phyloP scores from a whole-genome alignment of 495 filamentous ascomycete genomes.

The Podospora conica region DNA sequence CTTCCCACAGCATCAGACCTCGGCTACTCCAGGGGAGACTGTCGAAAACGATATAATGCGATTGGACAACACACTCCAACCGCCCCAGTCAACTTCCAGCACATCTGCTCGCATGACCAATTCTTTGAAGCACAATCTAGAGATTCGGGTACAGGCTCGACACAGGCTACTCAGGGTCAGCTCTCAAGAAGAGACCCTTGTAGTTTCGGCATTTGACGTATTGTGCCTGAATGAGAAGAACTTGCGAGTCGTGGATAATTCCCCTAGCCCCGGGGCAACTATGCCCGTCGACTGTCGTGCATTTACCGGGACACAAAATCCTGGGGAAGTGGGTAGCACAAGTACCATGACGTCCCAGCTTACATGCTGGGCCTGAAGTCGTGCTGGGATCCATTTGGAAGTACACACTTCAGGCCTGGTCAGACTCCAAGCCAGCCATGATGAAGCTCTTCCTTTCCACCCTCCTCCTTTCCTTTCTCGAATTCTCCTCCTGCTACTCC shows the following conservation, averaged over 20 bases:
- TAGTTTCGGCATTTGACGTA: neutral
- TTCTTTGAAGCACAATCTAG: neutral
- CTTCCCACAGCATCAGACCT: too few relatives aligned
- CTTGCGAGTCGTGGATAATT: neutral
- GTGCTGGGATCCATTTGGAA: too few relatives aligned
- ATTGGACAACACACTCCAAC: too few relatives aligned
- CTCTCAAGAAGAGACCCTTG: too few relatives aligned
- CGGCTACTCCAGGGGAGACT: too few relatives aligned
- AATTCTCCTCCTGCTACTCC: slow-evolving; percentile 1
- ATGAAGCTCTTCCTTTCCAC: neutral
- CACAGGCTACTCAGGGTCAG: too few relatives aligned
- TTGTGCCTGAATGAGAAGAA: neutral
- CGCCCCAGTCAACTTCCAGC: too few relatives aligned
- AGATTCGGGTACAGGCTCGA: too few relatives aligned
- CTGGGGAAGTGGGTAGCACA: neutral
- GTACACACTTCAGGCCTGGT: neutral
- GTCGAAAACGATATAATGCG: too few relatives aligned
- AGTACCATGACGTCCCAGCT: neutral
- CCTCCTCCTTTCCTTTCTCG: neutral
- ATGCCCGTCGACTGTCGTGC: neutral
- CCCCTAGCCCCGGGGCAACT: neutral
- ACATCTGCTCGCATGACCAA: neutral
- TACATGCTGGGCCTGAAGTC: neutral
- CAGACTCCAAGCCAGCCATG: neutral
- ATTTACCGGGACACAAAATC: neutral